These are phyloP conservation scores for Ophiostoma piceae DNA, from an alignment of 2,329 filamentous ascomycete genomes.

Conservation along the genomic window DNA sequence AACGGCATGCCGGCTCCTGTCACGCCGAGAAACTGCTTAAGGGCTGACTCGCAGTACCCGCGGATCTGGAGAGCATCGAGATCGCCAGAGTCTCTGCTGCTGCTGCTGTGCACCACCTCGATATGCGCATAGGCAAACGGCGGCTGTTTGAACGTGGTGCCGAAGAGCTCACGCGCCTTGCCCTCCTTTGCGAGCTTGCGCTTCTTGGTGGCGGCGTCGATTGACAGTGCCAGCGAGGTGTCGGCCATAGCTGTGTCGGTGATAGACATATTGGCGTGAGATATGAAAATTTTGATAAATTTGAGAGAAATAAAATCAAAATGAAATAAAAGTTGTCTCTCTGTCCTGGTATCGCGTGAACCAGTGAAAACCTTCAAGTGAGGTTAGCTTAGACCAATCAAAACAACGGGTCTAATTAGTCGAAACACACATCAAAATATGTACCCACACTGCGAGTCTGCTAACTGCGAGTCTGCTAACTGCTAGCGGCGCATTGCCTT, in stretches of 20 bases:
- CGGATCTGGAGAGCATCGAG: conserved; percentile 60
- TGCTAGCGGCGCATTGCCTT: conserved; percentile 17
- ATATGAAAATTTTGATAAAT: too few species aligned
- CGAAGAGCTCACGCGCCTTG: conserved; percentile 41
- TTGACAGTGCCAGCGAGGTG: conserved; percentile 21
- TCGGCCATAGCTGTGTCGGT: conserved; percentile 31
- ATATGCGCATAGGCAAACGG: conserved; percentile 55
- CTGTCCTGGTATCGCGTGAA: not conserved
- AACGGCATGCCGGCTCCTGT: conserved; percentile 62
- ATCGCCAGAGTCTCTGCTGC: not conserved
- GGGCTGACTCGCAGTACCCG: conserved; percentile 57
- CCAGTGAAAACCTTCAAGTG: not conserved
- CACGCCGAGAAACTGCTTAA: conserved; percentile 64
- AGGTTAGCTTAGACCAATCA: conserved; percentile 9
- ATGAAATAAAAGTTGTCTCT: not conserved
- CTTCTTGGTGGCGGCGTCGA: conserved; percentile 17
- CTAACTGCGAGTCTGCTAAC: not conserved
- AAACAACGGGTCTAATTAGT: not conserved
- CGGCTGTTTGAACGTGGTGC: conserved; percentile 47
- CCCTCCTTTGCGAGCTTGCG: conserved; percentile 15
- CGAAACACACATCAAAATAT: too few species aligned
- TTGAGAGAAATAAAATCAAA: not conserved
- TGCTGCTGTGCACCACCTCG: conserved; percentile 37
- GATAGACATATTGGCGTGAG: not conserved
- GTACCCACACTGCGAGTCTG: not conserved